Percentiles rank a stretch among this genome's conserved stretches.
These are phyloP conservation scores for Myochromella boudieri DNA, from an alignment of 768 basidiomycete genomes.

Conservation along the genomic window DNA sequence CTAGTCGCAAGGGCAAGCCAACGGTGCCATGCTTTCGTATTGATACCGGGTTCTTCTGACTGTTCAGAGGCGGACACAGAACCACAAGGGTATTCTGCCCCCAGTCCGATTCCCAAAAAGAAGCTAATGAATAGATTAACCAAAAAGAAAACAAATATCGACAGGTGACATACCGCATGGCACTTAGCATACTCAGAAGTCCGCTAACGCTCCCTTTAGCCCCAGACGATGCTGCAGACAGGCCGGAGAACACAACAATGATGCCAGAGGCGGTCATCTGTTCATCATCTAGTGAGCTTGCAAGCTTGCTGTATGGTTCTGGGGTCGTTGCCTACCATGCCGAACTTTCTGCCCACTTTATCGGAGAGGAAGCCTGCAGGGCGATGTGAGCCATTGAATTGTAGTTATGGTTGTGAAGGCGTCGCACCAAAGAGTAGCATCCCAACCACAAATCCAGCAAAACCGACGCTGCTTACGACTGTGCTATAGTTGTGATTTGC, in stretches of 20 bases:
- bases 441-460: constrained; percentile 83
- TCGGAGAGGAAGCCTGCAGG: constrained; percentile 66
- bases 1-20: constrained; percentile 90
- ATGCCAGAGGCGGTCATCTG: constrained; percentile 82
- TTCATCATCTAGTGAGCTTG: not conserved
- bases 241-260: constrained; percentile 76
- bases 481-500: constrained; percentile 56
- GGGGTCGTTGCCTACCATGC: constrained; percentile 58
- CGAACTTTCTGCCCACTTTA: constrained; percentile 81
- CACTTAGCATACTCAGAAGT: constrained; percentile 72
- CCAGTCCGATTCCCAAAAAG: constrained; percentile 83
- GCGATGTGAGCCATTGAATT: not conserved
- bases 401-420: no score
- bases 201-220: constrained; percentile 66
- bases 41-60: constrained; percentile 77
- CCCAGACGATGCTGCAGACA: constrained; percentile 83
- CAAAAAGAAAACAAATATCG: constrained; percentile 14
- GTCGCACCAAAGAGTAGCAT: constrained; percentile 73
- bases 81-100: constrained; percentile 89
- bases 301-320: no score
- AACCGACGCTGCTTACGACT: constrained; percentile 65
- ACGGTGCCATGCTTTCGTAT: constrained; percentile 74
- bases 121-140: constrained; percentile 46
- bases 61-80: constrained; percentile 86
- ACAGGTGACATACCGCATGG: constrained; percentile 55